phyloP scores from a whole-genome alignment of 2,329 filamentous ascomycete genomes.

The Drechmeria coniospora region DNA sequence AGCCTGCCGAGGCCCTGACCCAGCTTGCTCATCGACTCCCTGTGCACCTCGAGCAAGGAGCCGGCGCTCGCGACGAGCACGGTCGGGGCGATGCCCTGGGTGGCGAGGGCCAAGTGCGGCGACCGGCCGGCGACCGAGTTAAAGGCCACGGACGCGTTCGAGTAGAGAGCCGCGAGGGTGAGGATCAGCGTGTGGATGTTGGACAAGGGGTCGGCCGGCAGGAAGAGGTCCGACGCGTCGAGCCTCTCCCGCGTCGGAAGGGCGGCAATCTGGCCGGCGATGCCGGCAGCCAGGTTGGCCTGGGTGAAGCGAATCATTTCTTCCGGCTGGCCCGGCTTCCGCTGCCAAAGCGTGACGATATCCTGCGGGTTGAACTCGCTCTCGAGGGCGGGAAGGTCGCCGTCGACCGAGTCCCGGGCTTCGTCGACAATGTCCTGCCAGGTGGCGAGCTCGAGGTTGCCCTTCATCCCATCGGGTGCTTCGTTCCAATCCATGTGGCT shows the following conservation, averaged over 20 bases:
- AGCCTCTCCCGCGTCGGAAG: conserved; percentile 64
- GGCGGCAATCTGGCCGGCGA: conserved; percentile 61
- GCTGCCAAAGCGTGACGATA: conserved; percentile 53
- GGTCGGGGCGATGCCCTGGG: conserved; percentile 62
- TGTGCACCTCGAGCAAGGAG: conserved; percentile 54
- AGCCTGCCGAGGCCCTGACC: conserved; percentile 48
- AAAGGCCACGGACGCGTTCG: conserved; percentile 71
- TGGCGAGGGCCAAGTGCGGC: conserved; percentile 57
- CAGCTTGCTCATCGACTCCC: conserved; percentile 41
- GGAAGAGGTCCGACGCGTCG: conserved; percentile 60
- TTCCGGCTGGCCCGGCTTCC: conserved; percentile 31
- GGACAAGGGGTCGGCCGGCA: conserved; percentile 69
- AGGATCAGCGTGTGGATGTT: conserved; percentile 66
- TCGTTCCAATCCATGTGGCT: conserved; percentile 93
- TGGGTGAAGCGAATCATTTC: conserved; percentile 75
- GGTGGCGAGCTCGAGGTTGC: conserved; percentile 66
- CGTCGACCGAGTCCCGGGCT: conserved; percentile 38
- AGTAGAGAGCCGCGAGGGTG: conserved; percentile 69
- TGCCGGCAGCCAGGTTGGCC: conserved; percentile 71
- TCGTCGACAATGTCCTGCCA: conserved; percentile 85
- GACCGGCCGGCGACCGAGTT: conserved; percentile 71
- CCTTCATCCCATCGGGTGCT: conserved; percentile 60
- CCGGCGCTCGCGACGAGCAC: conserved; percentile 65
- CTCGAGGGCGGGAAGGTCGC: conserved; percentile 49
- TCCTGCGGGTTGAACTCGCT: conserved; percentile 37